phyloP scores from a whole-genome alignment of 148 eudicot genomes.

The Linanthus parryae region DNA sequence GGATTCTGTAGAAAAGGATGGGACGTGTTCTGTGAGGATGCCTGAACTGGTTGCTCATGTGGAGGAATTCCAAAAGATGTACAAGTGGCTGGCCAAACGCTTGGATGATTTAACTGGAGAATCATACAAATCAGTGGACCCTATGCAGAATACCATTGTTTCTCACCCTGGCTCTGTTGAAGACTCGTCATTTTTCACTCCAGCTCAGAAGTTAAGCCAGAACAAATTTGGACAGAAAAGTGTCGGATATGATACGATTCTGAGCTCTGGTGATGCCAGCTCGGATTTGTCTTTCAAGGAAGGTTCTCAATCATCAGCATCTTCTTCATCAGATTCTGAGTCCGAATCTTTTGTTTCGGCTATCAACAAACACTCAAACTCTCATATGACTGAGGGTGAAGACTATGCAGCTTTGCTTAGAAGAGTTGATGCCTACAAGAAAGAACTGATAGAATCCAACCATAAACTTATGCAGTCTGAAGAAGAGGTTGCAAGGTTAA shows the following conservation, averaged over 20 bases:
- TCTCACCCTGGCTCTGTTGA: constrained; percentile 20
- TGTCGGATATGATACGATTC: constrained; percentile 24
- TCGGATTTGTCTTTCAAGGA: constrained; percentile 45
- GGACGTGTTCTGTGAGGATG: constrained; percentile 11
- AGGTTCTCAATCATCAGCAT: constrained; percentile 40
- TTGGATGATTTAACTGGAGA: constrained; percentile 25
- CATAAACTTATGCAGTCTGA: constrained; percentile 42
- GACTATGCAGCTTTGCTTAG: constrained; percentile 25
- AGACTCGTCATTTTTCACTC: constrained; percentile 39
- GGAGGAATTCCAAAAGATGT: constrained; percentile 22
- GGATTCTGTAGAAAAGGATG: constrained; percentile 11
- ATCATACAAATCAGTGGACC: constrained; percentile 14
- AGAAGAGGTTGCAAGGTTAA: constrained; percentile 48
- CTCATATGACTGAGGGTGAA: constrained; percentile 19
- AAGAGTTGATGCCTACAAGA: constrained; percentile 38
- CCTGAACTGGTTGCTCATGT: constrained; percentile 25
- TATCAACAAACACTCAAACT: constrained; percentile 18
- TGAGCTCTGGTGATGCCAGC: constrained; percentile 41
- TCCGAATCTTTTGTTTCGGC: constrained; percentile 39
- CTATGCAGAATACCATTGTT: constrained; percentile 25
- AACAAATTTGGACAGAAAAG: constrained; percentile 20
- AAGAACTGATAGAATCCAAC: constrained; percentile 35
- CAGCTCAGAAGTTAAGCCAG: constrained; percentile 30
- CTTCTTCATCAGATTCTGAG: constrained; percentile 65
- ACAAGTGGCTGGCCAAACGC: constrained; percentile 31